Base-by-base conservation (phyloP, 1,139 yeast species). In the Hansenula lynferdii region DNA sequence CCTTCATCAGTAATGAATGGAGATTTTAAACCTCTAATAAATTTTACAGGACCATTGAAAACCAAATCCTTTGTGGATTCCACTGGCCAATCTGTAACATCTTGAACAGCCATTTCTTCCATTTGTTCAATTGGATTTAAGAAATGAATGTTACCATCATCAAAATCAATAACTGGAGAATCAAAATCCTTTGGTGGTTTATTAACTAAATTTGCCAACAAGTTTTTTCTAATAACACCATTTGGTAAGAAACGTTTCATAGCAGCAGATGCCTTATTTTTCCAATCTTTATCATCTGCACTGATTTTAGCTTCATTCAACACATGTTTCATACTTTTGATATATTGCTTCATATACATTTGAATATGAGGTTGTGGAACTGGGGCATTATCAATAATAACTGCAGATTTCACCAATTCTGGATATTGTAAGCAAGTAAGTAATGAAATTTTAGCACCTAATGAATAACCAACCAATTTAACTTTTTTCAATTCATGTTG, bases 381-480 rank as follows among this genome's bases (percentile, higher is more conserved):
- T 1, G 80, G 80, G 8, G 73, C 60, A 51, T 72, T 74, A 45
- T 75, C 80, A 12, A 75, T 64, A 14, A 71, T 65, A 15, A 72
- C 66, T 27, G 74, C 58, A 32, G 65, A 59, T 17, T 57, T 50
- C 8, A 72, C 59, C 35, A 63, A 42, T 6, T 64, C 64, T 2
- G 77, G 77, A 34, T 56, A 49, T 34, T 56, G 48, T 31, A 74
- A 54, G 5, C 69, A 61, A 6, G 68, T 64, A 38, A 70, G 42
- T 77, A 74, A 72, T 7, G 75, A 68, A 6, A 69, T 68, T 43
- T 74, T 74, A 8, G 77, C 79, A 0, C 80, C 80, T 67, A 75
- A 65, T 20, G 75, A 71, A 48, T 74, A 77, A 0, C 80, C 80
- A 9, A 69, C 64, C 20, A 73, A 43, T 11, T 66, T 58, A 12